phyloP scores from a whole-genome alignment of 306 rosid genomes.

The Castanea crenata region DNA sequence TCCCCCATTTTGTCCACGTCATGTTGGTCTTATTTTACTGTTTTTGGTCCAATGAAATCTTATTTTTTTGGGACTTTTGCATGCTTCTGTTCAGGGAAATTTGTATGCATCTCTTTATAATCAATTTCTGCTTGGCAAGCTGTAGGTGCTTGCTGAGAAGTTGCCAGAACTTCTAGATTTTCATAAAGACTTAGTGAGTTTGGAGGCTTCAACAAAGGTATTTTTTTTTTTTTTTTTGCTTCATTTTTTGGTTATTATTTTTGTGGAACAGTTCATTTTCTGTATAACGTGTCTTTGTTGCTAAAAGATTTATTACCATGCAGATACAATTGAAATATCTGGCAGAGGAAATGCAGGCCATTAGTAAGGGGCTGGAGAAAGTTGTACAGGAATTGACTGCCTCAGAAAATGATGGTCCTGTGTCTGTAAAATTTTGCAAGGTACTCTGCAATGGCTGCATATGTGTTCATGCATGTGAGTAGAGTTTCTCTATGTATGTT shows the following conservation, averaged over 20 bases:
- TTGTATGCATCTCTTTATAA: constrained; percentile 4
- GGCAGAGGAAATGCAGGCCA: constrained; percentile 99
- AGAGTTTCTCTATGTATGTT: not conserved
- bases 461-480: not conserved
- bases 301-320: constrained; percentile 25
- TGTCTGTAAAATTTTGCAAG: constrained; percentile 81
- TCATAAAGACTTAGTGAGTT: constrained; percentile 60
- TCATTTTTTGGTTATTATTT: constrained; percentile 14
- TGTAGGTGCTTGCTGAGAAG: constrained; percentile 86
- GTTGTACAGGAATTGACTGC: constrained; percentile 87
- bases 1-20: not conserved
- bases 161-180: constrained; percentile 92
- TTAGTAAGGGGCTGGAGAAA: constrained; percentile 91
- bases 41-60: not conserved
- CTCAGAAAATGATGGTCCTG: constrained; percentile 80
- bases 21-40: not conserved
- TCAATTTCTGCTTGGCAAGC: constrained; percentile 29
- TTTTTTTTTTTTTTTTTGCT: constrained; percentile 15
- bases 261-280: constrained; percentile 8
- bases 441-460: constrained; percentile 36
- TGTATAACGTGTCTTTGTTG: not conserved
- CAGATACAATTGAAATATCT: constrained; percentile 92
- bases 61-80: not conserved
- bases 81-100: not conserved
- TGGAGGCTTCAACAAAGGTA: constrained; percentile 90